Conservation (phyloP, 1,284 basidiomycete species). For the Ustilago nuda region DNA sequence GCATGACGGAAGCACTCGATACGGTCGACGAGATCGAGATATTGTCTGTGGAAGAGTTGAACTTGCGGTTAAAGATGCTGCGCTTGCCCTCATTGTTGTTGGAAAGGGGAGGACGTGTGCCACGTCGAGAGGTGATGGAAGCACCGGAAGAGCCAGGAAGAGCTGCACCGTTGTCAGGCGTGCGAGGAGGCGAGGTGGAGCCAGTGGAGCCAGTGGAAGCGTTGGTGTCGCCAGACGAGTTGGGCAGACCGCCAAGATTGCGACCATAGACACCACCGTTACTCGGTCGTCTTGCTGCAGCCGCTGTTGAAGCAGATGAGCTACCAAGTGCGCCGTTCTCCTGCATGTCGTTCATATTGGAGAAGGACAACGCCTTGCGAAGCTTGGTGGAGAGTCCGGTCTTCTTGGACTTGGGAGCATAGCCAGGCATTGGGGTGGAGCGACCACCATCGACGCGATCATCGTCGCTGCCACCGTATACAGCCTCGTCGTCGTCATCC, state of each 20-base stretch:
- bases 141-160: conserved; percentile 56
- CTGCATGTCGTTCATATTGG: conserved; percentile 57
- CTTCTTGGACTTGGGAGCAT: conserved; percentile 52
- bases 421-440: conserved; percentile 54
- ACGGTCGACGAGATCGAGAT: conserved; percentile 97
- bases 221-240: conserved; percentile 58
- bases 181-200: conserved; percentile 62
- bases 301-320: conserved; percentile 7
- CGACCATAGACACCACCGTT: conserved; percentile 28
- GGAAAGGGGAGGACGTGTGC: conserved; percentile 57
- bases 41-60: conserved; percentile 95
- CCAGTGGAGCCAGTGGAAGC: conserved; percentile 61
- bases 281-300: conserved; percentile 18
- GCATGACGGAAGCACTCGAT: conserved; percentile 94
- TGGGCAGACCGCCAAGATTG: conserved; percentile 40
- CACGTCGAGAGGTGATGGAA: conserved; percentile 61
- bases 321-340: conserved; percentile 16
- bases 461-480: conserved; percentile 61
- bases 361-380: conserved; percentile 61
- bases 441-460: conserved; percentile 53
- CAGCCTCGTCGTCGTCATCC: conserved; percentile 57
- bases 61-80: conserved; percentile 86
- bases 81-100: conserved; percentile 56
- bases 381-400: conserved; percentile 61
- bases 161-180: conserved; percentile 57